Evolutionary conservation across 768 basidiomycete genomes (phyloP).

Genomic region (Lactarius deliciosus): DNA sequence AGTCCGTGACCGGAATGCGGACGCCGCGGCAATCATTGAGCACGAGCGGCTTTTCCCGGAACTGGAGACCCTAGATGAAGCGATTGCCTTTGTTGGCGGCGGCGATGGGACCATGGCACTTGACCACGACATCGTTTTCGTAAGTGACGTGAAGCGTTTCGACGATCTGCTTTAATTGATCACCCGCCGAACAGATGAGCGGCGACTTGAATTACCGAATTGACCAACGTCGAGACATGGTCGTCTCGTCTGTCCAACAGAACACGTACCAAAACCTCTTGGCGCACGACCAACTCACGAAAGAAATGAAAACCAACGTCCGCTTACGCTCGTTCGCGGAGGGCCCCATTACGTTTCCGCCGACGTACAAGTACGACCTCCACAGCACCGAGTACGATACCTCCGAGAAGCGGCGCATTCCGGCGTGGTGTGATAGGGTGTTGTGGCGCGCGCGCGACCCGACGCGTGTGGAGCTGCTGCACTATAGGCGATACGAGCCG

Average conservation of each 20-base stretch:
- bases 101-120: conserved; percentile 91
- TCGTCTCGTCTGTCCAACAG: conserved; percentile 66
- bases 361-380: conserved; percentile 95
- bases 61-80: conserved; percentile 48
- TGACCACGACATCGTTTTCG: conserved; percentile 93
- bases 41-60: conserved; percentile 65
- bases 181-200: conserved; percentile 52
- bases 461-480: conserved; percentile 59
- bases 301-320: conserved; percentile 87
- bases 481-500: conserved; percentile 80
- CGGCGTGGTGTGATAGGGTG: conserved; percentile 97
- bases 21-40: conserved; percentile 85
- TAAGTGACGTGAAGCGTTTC: conserved; percentile 41
- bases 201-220: conserved; percentile 99
- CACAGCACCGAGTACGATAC: conserved; percentile 77
- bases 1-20: conserved; percentile 78
- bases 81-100: conserved; percentile 77
- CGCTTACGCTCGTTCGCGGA: conserved; percentile 83
- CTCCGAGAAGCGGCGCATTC: conserved; percentile 83
- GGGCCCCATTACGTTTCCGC: conserved; percentile 76
- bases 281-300: conserved; percentile 82
- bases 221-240: conserved; percentile 84
- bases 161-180: background rate
- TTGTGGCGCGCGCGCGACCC: conserved; percentile 67
- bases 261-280: conserved; percentile 64